phyloP scores from a whole-genome alignment of 1,139 yeast species.

The Pichia sp. region DNA sequence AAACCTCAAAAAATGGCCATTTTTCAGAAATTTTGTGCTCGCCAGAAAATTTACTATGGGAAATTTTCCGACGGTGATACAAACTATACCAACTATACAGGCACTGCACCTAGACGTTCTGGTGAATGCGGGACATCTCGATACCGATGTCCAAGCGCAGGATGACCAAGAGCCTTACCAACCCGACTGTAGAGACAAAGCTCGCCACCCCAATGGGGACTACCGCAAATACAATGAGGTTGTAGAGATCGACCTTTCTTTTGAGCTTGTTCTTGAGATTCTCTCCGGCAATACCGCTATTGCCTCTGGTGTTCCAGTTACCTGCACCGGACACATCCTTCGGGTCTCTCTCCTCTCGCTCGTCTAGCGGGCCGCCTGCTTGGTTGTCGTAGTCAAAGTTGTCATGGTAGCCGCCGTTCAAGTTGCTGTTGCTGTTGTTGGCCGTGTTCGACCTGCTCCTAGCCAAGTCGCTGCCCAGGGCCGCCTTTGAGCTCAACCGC shows the following conservation, averaged over 20 bases:
- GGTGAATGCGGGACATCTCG: constrained; percentile 17
- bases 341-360: not conserved
- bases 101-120: constrained; percentile 4
- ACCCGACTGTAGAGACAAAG: constrained; percentile 83
- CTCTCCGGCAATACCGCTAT: constrained; percentile 7
- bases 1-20: too few relatives aligned
- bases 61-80: too few relatives aligned
- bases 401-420: not conserved
- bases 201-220: constrained; percentile 96
- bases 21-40: too few relatives aligned
- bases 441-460: not conserved
- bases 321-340: not conserved
- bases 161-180: constrained; percentile 69
- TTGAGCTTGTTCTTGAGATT: constrained; percentile 37
- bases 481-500: constrained; percentile 16
- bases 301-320: constrained; percentile 1
- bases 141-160: constrained; percentile 65
- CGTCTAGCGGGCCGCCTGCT: not conserved
- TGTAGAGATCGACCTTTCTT: constrained; percentile 73
- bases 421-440: not conserved
- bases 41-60: too few relatives aligned
- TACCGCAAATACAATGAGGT: constrained; percentile 90
- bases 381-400: not conserved
- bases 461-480: not conserved
- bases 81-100: too few relatives aligned